A percentile compares a stretch with the other conserved stretches of the same genome.
phyloP scores from a whole-genome alignment of 2,329 filamentous ascomycete genomes.

The Colletotrichum sp. region DNA sequence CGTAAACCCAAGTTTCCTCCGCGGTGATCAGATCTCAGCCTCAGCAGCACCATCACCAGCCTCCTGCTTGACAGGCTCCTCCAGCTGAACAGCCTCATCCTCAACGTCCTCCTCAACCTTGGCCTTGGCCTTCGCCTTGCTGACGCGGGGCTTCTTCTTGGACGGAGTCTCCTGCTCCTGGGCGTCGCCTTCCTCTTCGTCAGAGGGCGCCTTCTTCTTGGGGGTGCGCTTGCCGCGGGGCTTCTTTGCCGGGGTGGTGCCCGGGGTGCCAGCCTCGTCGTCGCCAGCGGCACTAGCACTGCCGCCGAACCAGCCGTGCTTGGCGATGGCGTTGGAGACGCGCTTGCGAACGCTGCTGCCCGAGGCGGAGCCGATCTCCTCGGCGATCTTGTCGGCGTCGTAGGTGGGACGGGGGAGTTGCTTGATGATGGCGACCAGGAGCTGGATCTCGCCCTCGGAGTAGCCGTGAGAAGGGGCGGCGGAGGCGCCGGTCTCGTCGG shows the following conservation, averaged over 20 bases:
- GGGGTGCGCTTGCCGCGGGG: not conserved
- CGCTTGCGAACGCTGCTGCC: not conserved
- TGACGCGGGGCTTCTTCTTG: conserved; percentile 9
- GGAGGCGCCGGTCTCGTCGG: not conserved
- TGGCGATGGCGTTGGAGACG: not conserved
- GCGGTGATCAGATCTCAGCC: not conserved
- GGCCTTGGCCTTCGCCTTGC: not conserved
- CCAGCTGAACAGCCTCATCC: not conserved
- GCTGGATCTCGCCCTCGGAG: conserved; percentile 4
- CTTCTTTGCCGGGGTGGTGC: conserved; percentile 1
- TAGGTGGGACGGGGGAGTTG: not conserved
- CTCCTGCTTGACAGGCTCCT: not conserved
- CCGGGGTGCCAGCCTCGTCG: not conserved
- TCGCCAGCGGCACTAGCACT: not conserved
- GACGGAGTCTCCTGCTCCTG: not conserved
- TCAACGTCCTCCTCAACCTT: not conserved
- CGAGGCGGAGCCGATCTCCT: not conserved
- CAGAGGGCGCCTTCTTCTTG: conserved; percentile 7
- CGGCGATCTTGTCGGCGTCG: not conserved
- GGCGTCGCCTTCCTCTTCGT: not conserved
- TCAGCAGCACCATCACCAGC: not conserved
- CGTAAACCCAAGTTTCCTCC: rapidly evolving
- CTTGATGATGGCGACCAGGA: not conserved
- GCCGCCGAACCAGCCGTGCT: not conserved
- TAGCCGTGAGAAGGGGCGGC: not conserved